A percentile compares a stretch with the other conserved stretches of the same genome.
phyloP scores from a whole-genome alignment of 2,329 filamentous ascomycete species.

The Aspergillus fischeri region DNA sequence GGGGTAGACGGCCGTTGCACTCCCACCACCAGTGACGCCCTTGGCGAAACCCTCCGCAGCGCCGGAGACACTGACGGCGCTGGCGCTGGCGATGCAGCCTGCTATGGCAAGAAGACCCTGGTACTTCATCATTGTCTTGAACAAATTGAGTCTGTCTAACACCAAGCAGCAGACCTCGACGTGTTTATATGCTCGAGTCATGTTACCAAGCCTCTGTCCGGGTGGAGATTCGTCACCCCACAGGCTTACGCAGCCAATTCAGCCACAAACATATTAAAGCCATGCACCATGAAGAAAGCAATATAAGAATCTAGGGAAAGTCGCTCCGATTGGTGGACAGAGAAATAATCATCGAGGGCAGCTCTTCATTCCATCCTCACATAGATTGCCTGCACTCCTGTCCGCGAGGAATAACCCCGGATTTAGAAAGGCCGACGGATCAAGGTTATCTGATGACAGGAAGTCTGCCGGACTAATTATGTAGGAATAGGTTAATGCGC shows the following conservation, averaged over 20 bases:
- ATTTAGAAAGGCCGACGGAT: no score
- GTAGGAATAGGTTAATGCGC: not conserved
- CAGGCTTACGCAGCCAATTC: not conserved
- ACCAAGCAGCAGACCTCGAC: no score
- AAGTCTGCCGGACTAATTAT: no score
- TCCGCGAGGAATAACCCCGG: no score
- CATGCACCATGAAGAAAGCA: not conserved
- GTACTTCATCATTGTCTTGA: not conserved
- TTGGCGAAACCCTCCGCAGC: constrained; percentile 48
- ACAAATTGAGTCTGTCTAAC: no score
- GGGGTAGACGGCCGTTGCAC: constrained; percentile 52
- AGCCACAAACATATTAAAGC: not conserved
- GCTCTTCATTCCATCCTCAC: not conserved
- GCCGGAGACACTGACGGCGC: constrained; percentile 20
- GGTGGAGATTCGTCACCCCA: no score
- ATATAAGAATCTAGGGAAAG: not conserved
- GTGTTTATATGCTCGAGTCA: no score
- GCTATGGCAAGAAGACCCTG: not conserved
- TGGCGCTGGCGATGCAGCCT: constrained; percentile 1
- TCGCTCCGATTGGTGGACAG: not conserved
- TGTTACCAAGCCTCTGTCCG: no score
- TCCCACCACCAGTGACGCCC: constrained; percentile 59
- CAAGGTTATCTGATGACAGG: no score
- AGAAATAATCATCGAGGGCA: not conserved
- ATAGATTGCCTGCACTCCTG: no score